Base-by-base conservation (phyloP, 176 grass and related monocot species). In the Microstegium vimineum region DNA sequence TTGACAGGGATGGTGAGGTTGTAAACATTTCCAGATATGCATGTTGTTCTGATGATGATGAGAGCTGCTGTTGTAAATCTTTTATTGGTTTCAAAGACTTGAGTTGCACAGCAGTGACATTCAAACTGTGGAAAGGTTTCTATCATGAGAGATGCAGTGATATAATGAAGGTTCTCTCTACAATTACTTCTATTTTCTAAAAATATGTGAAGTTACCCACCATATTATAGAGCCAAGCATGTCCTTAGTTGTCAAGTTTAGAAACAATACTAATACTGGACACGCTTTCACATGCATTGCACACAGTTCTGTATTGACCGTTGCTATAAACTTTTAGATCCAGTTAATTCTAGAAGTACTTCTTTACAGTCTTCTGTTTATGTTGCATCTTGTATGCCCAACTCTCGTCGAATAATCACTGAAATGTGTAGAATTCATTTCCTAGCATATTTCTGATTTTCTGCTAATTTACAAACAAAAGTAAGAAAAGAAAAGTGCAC, bases 141-240 rank as follows among this genome's bases (percentile, higher is more conserved):
- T 98, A 98, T 88, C 96, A 98, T 91, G 90, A 98, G 61, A 85
- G 67, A 86, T 91, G 82, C 63, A 69, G 30, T 38, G 93, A 90
- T 66, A 91, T 98, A 70, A 71, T 88, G 66, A 93, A 87, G 96
- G 96, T 98, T 93, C 56, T 70, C 60, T 62, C 47, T 80, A 71
- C 38, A 51, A 12, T 82, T 64, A 71, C 36, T 78, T 16, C 46
- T 17, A 37, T 61, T 86, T 61, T 11, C 56, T 25, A 35, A 57
- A 76, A 52, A 68, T 81, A 62, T 65, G 12, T 38, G 46, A 45
- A 82, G 33, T 52, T 81, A 25, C 37, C 7, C 49, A 76, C 72
- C 7, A 62, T 83, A n/a, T 69, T 59, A 36, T 35, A 74, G 13
- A 54, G 34, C 78, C 46, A 82, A 70, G n/a, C 56, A 68, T 80